Conservation (phyloP, 345 rosid species). For the Carallia pectinifolia region DNA sequence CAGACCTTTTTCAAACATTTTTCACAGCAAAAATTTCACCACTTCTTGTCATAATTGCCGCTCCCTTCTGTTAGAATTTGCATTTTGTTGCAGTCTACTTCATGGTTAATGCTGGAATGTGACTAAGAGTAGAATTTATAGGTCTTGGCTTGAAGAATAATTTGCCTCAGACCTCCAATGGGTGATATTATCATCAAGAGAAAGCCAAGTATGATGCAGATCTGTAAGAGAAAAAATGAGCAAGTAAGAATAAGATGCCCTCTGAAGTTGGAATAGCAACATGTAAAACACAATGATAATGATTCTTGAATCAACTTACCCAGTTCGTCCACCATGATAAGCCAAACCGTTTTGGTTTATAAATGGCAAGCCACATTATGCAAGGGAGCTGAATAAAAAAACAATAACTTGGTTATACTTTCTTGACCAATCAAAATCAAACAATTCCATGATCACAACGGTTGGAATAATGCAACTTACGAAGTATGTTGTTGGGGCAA, state of each 20-base stretch:
- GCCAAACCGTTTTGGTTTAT: slow-evolving; percentile 52
- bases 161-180: slow-evolving; percentile 25
- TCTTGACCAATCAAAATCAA: too few relatives aligned
- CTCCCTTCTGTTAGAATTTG: too few relatives aligned
- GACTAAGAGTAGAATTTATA: slow-evolving; percentile 26
- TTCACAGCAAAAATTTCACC: too few relatives aligned
- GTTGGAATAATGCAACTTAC: slow-evolving; percentile 36
- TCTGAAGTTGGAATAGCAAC: neutral
- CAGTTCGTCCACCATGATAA: slow-evolving; percentile 71
- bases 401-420: neutral
- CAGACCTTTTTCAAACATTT: too few relatives aligned
- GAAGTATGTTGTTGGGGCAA: slow-evolving; percentile 77
- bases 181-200: slow-evolving; percentile 19
- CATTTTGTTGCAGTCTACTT: too few relatives aligned
- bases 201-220: slow-evolving; percentile 23
- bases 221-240: slow-evolving; percentile 1
- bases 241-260: neutral
- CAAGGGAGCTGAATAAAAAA: slow-evolving; percentile 56
- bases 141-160: slow-evolving; percentile 22
- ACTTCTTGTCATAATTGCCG: too few relatives aligned
- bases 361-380: slow-evolving; percentile 59
- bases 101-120: too few relatives aligned
- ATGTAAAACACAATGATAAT: neutral
- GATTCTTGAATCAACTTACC: slow-evolving; percentile 37
- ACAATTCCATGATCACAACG: too few relatives aligned